phyloP scores from a whole-genome alignment of 2,329 filamentous ascomycete species.

The Apiospora aurea region DNA sequence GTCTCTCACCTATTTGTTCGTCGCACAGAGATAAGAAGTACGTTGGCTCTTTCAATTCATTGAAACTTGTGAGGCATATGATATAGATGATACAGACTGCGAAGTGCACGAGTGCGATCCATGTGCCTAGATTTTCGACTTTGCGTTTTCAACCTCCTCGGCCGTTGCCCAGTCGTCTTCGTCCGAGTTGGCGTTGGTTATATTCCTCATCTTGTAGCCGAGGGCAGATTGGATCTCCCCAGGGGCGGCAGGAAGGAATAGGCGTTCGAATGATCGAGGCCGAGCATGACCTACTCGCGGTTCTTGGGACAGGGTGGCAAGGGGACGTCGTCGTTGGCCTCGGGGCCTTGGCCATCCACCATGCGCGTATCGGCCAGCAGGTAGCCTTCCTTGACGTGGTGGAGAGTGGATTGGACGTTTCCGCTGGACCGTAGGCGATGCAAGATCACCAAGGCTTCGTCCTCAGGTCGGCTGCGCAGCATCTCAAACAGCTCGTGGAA shows the following conservation, averaged over 20 bases:
- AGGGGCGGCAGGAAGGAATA: constrained; percentile 11
- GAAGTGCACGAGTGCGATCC: no score
- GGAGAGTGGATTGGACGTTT: constrained; percentile 15
- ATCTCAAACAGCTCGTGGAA: constrained; percentile 24
- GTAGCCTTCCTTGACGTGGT: constrained; percentile 24
- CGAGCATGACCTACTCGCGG: constrained; percentile 19
- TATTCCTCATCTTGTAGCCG: constrained; percentile 18
- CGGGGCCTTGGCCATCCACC: not conserved
- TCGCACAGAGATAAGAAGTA: no score
- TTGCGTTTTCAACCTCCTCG: constrained; percentile 15
- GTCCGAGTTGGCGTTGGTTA: not conserved
- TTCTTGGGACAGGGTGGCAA: not conserved
- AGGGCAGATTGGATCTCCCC: not conserved
- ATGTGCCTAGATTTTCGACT: no score
- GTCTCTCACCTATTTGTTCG: no score
- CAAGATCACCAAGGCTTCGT: constrained; percentile 21
- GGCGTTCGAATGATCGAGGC: constrained; percentile 9
- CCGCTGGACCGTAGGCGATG: constrained; percentile 20
- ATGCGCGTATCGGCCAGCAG: constrained; percentile 5
- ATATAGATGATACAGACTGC: no score
- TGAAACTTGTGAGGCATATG: no score
- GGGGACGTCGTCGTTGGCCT: not conserved
- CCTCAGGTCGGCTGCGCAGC: constrained; percentile 24
- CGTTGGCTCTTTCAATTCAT: no score
- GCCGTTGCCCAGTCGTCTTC: constrained; percentile 3